Conservation (phyloP, 2,329 filamentous ascomycete genomes). For the Pseudonectria foliicola region DNA sequence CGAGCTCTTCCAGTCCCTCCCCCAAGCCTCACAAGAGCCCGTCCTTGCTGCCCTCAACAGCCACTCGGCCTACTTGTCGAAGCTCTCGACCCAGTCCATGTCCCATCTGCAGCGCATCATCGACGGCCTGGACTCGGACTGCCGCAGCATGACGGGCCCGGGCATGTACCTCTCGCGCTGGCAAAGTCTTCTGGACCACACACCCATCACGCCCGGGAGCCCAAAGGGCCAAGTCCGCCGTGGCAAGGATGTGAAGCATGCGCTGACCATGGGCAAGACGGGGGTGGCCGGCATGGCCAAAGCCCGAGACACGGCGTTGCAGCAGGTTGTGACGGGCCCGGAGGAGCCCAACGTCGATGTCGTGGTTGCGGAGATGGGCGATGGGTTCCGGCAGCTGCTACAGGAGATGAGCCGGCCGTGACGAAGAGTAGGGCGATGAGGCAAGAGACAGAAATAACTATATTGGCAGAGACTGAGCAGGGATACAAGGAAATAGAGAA, state of each 20-base stretch:
- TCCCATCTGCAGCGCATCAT: constrained; percentile 52
- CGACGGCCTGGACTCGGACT: constrained; percentile 23
- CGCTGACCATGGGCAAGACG: constrained; percentile 36
- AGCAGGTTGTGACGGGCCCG: constrained; percentile 27
- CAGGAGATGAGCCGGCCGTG: constrained; percentile 12
- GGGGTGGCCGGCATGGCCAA: constrained; percentile 25
- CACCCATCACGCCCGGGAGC: constrained; percentile 56
- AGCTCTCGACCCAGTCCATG: constrained; percentile 46
- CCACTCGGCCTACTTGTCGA: constrained; percentile 53
- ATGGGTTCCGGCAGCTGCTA: constrained; percentile 30
- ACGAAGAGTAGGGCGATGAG: neutral
- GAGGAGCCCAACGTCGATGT: constrained; percentile 34
- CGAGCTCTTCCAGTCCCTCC: constrained; percentile 39
- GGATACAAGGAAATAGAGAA: no score
- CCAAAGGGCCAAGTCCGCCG: constrained; percentile 44
- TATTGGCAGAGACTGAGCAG: no score
- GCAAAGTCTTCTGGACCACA: constrained; percentile 65
- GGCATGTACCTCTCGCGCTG: constrained; percentile 67
- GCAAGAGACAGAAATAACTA: no score
- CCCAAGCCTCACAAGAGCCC: constrained; percentile 34
- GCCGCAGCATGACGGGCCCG: constrained; percentile 47
- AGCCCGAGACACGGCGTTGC: constrained; percentile 16
- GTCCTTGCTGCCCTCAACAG: constrained; percentile 49
- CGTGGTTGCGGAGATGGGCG: constrained; percentile 34
- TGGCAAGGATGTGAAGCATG: constrained; percentile 44